Evolutionary conservation across 495 filamentous ascomycete genomes (phyloP), one percentile per base, ranked within the genome.

Genomic region (Aspergillus biplanus): DNA sequence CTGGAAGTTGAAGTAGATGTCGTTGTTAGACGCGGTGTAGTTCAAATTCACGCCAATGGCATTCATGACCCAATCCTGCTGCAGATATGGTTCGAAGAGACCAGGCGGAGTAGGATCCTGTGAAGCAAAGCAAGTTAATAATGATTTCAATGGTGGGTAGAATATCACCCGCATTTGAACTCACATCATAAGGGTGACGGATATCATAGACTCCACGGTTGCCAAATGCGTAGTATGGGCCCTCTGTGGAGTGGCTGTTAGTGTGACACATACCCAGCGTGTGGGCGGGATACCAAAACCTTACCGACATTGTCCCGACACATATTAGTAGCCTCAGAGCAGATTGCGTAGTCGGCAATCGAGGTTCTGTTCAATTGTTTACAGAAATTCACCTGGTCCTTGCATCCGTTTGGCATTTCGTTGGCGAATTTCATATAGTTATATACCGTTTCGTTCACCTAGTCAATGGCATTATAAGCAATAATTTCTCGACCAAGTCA

Each of bases 31-130:
- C 48, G 78, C 62, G 3, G 88, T 90, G 77, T 79, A 91, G 68
- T 92, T 92, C n/a, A 89, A 65, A 6, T 82, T 80, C 7, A 85
- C 80, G 44, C 90, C 89, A 60, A 92, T 80, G 5, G 86, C 86
- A 5, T 82, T 71, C 63, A 86, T 83, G 13, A 92, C 84, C 0
- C 69, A 72, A 21, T 80, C 78, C 49, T 85, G 83, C 64, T 85
- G 85, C 48, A 92, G 74, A 70, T 87, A 92, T 52, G 87, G 82
- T 15, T 78, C 39, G 62, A 85, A 90, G 47, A 79, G 84, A 52
- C 71, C 75, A 4, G 84, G 77, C 27, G 90, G 90, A 59, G 89
- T 90, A 0, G 88, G 82, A 62, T 90, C 85, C 62, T 70, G 21
- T 50, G 39, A 15, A 44, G 39, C 4, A 44, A 4, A 7, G 7